Evolutionary conservation across 805 yeast genomes (phyloP), one percentile per base, ranked within the genome.

Genomic region (Saccharomycopsis oosterbeekiorum): DNA sequence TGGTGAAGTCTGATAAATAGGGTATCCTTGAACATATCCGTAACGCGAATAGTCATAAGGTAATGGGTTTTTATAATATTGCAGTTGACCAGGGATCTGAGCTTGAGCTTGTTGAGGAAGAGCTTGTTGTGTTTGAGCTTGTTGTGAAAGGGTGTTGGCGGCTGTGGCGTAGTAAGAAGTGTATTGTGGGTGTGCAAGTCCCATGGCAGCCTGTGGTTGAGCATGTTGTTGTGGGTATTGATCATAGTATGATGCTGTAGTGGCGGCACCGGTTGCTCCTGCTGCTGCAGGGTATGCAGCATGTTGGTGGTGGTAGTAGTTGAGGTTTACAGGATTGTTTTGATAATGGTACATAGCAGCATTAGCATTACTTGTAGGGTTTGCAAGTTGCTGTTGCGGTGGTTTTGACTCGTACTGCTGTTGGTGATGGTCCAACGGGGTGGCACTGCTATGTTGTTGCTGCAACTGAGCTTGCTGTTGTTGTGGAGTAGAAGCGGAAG

Each of bases 71-170:
- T 59, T 57, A 55, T 62, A 65, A 15, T 65, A 62, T 26, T 63
- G 66, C 34, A 56, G 66, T 29, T 58, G 65, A n/a, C 21, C 42
- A 37, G 60, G 37, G 29, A 53, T 39, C 55, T 61, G 53, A 60
- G 69, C 59, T 17, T 60, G 53, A 60, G 69, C 59, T 17, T 60
- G 66, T 10, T 59, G 67, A 40, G 62, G 65, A 55, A 56, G 66
- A 43, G 47, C 62, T 41, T 66, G 70, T n/a, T 60, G 66, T 4
- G 56, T 67, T 53, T 64, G 66, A 55, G 58, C 64, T 57, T 63
- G 68, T 36, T 65, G 68, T 39, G 64, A 64, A 43, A 57, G 41
- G 21, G 42, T 10, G 55, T 55, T 21, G 55, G 24, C 26, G 53
- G 61, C 21, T 54, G 24, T 55, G 1, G 59, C 41, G 15, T 59